Base-by-base conservation (phyloP, 805 yeast genomes). In the Zygoascus biomembranicola region DNA sequence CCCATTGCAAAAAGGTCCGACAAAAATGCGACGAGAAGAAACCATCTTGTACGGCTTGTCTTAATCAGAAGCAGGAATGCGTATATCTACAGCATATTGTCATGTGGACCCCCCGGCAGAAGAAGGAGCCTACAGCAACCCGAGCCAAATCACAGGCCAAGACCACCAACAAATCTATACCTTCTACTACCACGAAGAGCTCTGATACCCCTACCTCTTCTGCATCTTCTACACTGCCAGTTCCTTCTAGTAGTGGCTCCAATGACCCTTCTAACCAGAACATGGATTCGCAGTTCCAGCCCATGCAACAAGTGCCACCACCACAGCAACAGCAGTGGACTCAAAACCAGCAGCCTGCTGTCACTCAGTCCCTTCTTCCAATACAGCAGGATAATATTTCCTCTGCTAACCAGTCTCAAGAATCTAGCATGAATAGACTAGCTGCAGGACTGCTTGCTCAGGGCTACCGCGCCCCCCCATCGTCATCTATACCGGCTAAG, bases 11-110 rank as follows among this genome's bases (percentile, higher is more conserved):
- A 41, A 48, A 42, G 20, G 31, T 57, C 43, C 51, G 57, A n/a
- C 60, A 55, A 50, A 57, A 57, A 23, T 57, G 60, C 54, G 60
- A 57, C 44, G 60, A 57, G 32, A 26, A 43, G 44, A 55, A 55
- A 45, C 60, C 60, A 13, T 44, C 55, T 16, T 57, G 60, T 43
- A 50, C 56, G 8, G 50, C 50, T 8, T 57, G 60, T 19, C 43
- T 50, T 41, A 43, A 49, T 13, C 52, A 44, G 46, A 28, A 48
- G 11, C 53, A 52, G 37, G 56, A 55, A 23, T 57, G 60, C 37
- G 54, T 57, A 20, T 57, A 57, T 31, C 46, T 46, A 13, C 56
- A 51, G 49, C 48, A 35, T 9, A 51, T 54, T 20, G 50, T 51
- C 13, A 54, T 56, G 50, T 56, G 57, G 56, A 51, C 52, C 10